A percentile compares a stretch with the other conserved stretches of the same genome.
phyloP scores from a whole-genome alignment of 306 rosid genomes.

The Glycine latifolia region DNA sequence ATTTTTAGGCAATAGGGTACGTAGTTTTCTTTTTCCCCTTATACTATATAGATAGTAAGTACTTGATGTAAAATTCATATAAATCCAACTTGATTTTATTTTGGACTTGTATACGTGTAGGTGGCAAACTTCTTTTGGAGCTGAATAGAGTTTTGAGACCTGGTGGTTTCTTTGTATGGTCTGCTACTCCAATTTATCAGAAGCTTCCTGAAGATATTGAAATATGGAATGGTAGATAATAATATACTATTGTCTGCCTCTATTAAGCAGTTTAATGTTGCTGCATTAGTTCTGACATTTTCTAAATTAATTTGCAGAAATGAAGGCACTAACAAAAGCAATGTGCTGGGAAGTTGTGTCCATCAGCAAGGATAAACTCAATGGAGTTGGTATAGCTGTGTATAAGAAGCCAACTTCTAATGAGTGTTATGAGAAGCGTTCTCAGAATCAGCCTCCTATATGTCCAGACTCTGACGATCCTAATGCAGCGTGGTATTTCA shows the following conservation, averaged over 20 bases:
- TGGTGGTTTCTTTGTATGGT: constrained; percentile 99
- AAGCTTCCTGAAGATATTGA: constrained; percentile 75
- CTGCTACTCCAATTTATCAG: constrained; percentile 98
- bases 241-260: constrained; percentile 28
- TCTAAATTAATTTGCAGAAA: constrained; percentile 64
- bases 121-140: constrained; percentile 99
- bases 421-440: constrained; percentile 89
- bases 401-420: constrained; percentile 84
- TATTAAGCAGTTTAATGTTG: constrained; percentile 28
- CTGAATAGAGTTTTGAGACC: constrained; percentile 94
- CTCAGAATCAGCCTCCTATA: constrained; percentile 68
- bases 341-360: constrained; percentile 88
- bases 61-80: not conserved
- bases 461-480: constrained; percentile 84
- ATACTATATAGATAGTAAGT: not conserved
- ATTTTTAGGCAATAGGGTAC: too few species aligned
- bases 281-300: constrained; percentile 44
- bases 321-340: constrained; percentile 82
- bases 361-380: constrained; percentile 76
- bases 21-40: not conserved
- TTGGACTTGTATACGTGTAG: constrained; percentile 58
- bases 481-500: constrained; percentile 87
- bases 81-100: constrained; percentile 19
- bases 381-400: constrained; percentile 86
- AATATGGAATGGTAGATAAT: constrained; percentile 82